Percentiles rank a stretch among this genome's conserved stretches.
Conservation (phyloP, 495 filamentous ascomycete species). For the Staphylotrichum tortipilum region DNA sequence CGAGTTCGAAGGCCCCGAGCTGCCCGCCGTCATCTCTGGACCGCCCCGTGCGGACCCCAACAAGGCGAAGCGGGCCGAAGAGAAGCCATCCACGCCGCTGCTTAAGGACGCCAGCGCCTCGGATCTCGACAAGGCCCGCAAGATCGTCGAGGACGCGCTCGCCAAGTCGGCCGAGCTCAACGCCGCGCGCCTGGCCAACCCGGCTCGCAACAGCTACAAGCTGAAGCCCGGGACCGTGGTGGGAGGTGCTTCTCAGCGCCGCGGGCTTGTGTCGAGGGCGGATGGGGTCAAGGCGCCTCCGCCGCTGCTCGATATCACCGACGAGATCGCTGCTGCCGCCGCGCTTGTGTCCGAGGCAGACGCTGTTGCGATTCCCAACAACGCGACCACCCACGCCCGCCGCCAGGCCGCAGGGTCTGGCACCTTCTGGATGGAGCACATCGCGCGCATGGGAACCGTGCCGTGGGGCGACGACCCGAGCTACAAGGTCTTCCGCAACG, state of each 20-base stretch:
- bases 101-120: too few relatives aligned
- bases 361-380: neutral
- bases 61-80: too few relatives aligned
- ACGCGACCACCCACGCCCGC: neutral
- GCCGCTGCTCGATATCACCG: constrained; percentile 10
- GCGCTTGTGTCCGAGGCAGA: constrained; percentile 26
- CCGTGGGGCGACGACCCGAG: constrained; percentile 45
- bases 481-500: constrained; percentile 61
- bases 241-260: neutral
- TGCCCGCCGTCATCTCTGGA: too few relatives aligned
- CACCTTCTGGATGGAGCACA: constrained; percentile 16
- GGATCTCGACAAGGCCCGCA: neutral
- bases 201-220: neutral
- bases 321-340: constrained; percentile 22
- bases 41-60: too few relatives aligned
- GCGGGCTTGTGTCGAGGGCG: too few relatives aligned
- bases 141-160: neutral
- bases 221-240: neutral
- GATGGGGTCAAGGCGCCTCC: neutral
- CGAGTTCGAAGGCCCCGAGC: too few relatives aligned
- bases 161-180: neutral
- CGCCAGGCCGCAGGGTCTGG: neutral
- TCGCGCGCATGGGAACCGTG: constrained; percentile 58
- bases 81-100: too few relatives aligned
- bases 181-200: neutral